Base-by-base conservation (phyloP, 768 basidiomycete genomes). In the Terana coerulea region DNA sequence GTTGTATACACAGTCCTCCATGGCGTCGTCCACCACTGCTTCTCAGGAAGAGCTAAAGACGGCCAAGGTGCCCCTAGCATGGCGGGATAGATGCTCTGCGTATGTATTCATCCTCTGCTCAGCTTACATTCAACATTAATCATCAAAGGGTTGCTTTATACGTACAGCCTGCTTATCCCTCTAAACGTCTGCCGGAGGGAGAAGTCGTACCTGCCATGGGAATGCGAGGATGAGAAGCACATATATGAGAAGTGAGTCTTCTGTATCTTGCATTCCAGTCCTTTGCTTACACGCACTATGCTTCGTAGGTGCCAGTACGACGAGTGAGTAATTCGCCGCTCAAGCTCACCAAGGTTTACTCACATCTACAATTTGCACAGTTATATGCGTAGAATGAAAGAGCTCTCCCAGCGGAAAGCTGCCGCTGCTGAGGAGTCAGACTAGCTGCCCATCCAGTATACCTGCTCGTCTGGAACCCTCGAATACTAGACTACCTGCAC, bases 21-120 rank as follows among this genome's bases (percentile, higher is more conserved):
- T 90, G 88, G 72, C 86, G 53, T 81, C 86, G 42, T 74, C 85
- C 54, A 83, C 83, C 36, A 86, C 85, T 31, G 92, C 93, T 47
- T 91, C 92, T 22, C 90, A 92, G 65, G 72, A 76, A 53, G 88
- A 93, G 64, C 78, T 93, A 68, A 90, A 91, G 70, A 75, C 76
- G 5, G 73, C 86, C 56, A 75, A 71, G 53, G 80, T 94, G 24
- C 93, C 93, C 14, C 55, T 95, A 12, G 85, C 76, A 7, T 95
- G 90, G 87, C 78, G 93, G 66, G 93, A 97, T 69, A 79, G 83
- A 57, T 95, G 93, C 66, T 97, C 93, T 55, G 82, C 91, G 92
- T 95, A 67, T 63, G 93, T 79, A 24, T 60, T n/a, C n/a, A 22
- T 37, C 37, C 26, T n/a, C 5, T 31, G 17, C 4, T 5, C 12